phyloP scores from a whole-genome alignment of 305 asterid species.

The Petunia hybrid region DNA sequence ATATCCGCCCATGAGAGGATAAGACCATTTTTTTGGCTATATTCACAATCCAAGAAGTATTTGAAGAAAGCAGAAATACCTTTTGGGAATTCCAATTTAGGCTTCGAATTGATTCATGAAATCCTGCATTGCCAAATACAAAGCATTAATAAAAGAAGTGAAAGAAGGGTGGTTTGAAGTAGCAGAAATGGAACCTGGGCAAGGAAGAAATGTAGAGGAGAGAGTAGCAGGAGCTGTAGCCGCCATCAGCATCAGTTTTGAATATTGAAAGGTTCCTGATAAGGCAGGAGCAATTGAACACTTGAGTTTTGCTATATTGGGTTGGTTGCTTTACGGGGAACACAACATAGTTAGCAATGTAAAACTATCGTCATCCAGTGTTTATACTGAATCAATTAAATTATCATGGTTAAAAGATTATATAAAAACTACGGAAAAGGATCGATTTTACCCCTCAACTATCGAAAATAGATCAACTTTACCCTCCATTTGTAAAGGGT shows the following conservation, averaged over 20 bases:
- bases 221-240: conserved; percentile 49
- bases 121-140: conserved; percentile 45
- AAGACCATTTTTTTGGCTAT: background rate
- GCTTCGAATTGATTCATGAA: conserved; percentile 54
- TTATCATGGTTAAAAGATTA: too few relatives aligned
- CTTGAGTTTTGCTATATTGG: background rate
- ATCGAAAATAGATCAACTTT: too few relatives aligned
- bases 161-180: background rate
- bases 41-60: background rate
- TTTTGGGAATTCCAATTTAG: conserved; percentile 51
- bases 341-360: too few relatives aligned
- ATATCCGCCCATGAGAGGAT: background rate
- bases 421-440: too few relatives aligned
- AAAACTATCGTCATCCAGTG: too few relatives aligned
- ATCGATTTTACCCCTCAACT: too few relatives aligned
- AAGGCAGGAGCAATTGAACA: background rate
- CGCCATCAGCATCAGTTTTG: conserved; percentile 42
- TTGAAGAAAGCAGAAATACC: conserved; percentile 47
- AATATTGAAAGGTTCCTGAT: too few relatives aligned
- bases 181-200: conserved; percentile 48
- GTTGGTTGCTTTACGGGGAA: background rate
- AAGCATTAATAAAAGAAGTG: background rate
- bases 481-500: too few relatives aligned
- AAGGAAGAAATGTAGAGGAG: conserved; percentile 45
- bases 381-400: too few relatives aligned